Base-by-base conservation (phyloP, 1,284 basidiomycete genomes). In the Vanrija humicola region DNA sequence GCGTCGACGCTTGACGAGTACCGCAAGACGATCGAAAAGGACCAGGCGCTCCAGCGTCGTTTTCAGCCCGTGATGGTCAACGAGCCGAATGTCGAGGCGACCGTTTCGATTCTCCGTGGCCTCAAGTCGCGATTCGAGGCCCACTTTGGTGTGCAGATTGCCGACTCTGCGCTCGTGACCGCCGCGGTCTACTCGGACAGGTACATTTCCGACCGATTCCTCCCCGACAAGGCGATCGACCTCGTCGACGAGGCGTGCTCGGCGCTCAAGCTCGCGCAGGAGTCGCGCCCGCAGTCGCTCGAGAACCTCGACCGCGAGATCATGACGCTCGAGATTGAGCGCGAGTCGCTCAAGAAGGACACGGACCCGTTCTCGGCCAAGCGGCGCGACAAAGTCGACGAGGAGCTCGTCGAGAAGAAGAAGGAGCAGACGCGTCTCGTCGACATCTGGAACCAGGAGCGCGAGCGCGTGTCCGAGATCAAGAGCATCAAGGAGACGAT, bases 1-100 rank as follows among this genome's bases (percentile, higher is more conserved):
- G 90, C 90, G 0, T 93, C 90, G 0, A 93, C 90, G 1, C 84
- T 88, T 19, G 89, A 94, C 67, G 92, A 96, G 70, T 96, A 93
- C 72, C 82, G 89, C 34, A 90, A 91, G 73, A 89, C 87, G 0
- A 95, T 96, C 44, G 89, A 87, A 49, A 95, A 94, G 74, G 93
- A 96, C 65, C 86, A 89, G 0, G 92, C 92, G 1, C 83, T 96
- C 1, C 90, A 93, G 63, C 82, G 91, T 25, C 85, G 92, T 1
- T 96, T 96, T 79, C 90, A 93, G 68, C 88, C 90, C 0, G 86
- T 96, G 3, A 79, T 81, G 46, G 89, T 95, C 50, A 87, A 90
- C 48, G 93, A 96, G 68, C 93, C 92, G 0, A 86, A 84, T 0
- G 88, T 92, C 7, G 85, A 88, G 55, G 85, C 86, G 0, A 92